Base-by-base conservation (phyloP, 2,329 filamentous ascomycete genomes). In the Microsporum canis region DNA sequence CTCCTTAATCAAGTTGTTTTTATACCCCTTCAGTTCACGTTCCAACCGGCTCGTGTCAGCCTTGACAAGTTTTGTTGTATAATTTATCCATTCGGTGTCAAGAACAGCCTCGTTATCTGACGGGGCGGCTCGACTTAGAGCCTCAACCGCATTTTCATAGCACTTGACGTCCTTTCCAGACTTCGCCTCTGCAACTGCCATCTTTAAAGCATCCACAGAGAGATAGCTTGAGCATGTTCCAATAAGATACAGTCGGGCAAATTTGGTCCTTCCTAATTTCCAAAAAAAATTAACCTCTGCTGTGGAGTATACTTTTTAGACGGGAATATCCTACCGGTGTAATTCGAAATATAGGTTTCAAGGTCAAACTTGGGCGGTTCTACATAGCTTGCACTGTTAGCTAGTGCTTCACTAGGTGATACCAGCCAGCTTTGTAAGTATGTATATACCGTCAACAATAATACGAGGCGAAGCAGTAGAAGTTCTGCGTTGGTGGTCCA, bases 1-100 rank as follows among this genome's bases (percentile, higher is more conserved):
- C 76, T 99, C 94, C 72, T 96, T 96, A 68, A 99, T 91, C 49
- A 97, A 77, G 69, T 97, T 99, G 71, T 96, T 96, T 76, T 94
- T 96, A 75, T 97, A 97, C 1, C 87, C 87, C 73, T 91, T 91
- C 23, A 99, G 79, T 73, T 97, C 90, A 14, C 82, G 78, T 71
- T 96, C 90, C 60, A 97, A 79, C n/a, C 88, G 83, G 60, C 84
- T 79, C 0, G 86, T 86, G 72, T 95, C 88, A 1, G 78, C 76
- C 66, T 83, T 83, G 68, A 91, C 89, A 58, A 81, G 77, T 64
- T 83, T 83, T 27, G 85, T 83, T 41, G 82, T 87, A 62, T 77
- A 79, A 5, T 87, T 81, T n/a, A 87, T 81, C 92, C 92, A 97
- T n/a, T 77, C 77, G 27, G 80, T 76, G 69, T 97, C 91, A 60